A percentile compares a stretch with the other conserved stretches of the same genome.
Evolutionary conservation across 345 rosid genomes (phyloP).

Genomic region (Luvunga scandens): DNA sequence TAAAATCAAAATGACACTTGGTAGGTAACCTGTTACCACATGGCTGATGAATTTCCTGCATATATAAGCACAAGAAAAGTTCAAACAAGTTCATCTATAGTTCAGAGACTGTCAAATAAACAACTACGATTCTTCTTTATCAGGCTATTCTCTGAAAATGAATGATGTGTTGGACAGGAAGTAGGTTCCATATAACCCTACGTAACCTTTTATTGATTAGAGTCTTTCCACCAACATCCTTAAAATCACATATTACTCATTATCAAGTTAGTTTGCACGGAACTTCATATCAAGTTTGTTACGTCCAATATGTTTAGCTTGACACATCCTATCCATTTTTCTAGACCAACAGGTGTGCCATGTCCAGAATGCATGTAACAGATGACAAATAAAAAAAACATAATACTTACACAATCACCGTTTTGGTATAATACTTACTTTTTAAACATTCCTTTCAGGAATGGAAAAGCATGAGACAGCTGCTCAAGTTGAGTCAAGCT

Average conservation of each 20-base stretch:
- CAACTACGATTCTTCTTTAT: neutral
- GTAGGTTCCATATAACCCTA: neutral
- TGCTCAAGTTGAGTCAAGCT: constrained; percentile 67
- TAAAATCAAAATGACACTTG: constrained; percentile 77
- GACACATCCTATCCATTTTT: neutral
- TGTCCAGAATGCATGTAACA: constrained; percentile 1
- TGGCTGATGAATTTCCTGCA: constrained; percentile 50
- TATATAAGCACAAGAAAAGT: constrained; percentile 5
- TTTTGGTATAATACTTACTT: constrained; percentile 43
- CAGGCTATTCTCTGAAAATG: neutral
- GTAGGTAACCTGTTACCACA: constrained; percentile 89
- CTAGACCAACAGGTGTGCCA: constrained; percentile 9
- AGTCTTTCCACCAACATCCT: neutral
- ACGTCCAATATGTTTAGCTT: neutral
- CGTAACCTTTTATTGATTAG: neutral
- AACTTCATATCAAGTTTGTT: neutral
- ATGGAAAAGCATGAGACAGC: constrained; percentile 58
- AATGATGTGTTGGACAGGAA: neutral
- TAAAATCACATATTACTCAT: neutral
- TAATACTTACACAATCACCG: constrained; percentile 9
- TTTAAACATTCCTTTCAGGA: constrained; percentile 49
- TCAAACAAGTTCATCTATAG: neutral
- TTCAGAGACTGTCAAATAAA: neutral
- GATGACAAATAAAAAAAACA: neutral
- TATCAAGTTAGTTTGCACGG: neutral